Evolutionary conservation across 2,329 filamentous ascomycete species (phyloP).

Genomic region (Keithomyces neogunnii): DNA sequence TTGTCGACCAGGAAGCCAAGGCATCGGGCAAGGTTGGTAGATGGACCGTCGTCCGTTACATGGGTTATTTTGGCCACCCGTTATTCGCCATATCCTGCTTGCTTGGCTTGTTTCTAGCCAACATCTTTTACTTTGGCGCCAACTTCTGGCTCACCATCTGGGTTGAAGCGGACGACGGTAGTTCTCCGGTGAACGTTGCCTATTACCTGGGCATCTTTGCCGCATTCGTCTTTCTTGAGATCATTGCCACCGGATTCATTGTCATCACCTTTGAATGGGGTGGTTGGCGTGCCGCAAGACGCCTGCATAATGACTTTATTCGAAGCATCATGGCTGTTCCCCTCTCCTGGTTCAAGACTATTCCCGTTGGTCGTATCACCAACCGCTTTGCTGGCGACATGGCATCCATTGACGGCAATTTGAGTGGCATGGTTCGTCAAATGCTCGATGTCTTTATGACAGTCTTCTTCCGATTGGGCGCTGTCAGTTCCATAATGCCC

Average conservation of each 20-base stretch:
- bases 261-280: constrained; percentile 44
- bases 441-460: constrained; percentile 33
- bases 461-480: constrained; percentile 36
- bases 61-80: constrained; percentile 41
- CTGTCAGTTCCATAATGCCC: constrained; percentile 43
- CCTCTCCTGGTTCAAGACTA: constrained; percentile 47
- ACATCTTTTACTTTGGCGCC: constrained; percentile 32
- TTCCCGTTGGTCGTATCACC: constrained; percentile 42
- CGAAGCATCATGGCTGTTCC: constrained; percentile 43
- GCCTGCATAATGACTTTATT: constrained; percentile 44
- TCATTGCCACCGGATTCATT: constrained; percentile 31
- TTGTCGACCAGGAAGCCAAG: constrained; percentile 39
- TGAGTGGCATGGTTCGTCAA: constrained; percentile 36
- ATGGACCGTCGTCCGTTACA: constrained; percentile 40
- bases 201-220: constrained; percentile 49
- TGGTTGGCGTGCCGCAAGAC: constrained; percentile 46
- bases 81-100: constrained; percentile 32
- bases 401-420: constrained; percentile 41
- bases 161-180: constrained; percentile 41
- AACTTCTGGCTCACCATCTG: constrained; percentile 43
- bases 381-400: constrained; percentile 51
- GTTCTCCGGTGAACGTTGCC: constrained; percentile 32
- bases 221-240: constrained; percentile 33
- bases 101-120: constrained; percentile 29
- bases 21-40: constrained; percentile 36